Evolutionary conservation across 1,284 basidiomycete species (phyloP).

Genomic region (Neonothopanus nambi): DNA sequence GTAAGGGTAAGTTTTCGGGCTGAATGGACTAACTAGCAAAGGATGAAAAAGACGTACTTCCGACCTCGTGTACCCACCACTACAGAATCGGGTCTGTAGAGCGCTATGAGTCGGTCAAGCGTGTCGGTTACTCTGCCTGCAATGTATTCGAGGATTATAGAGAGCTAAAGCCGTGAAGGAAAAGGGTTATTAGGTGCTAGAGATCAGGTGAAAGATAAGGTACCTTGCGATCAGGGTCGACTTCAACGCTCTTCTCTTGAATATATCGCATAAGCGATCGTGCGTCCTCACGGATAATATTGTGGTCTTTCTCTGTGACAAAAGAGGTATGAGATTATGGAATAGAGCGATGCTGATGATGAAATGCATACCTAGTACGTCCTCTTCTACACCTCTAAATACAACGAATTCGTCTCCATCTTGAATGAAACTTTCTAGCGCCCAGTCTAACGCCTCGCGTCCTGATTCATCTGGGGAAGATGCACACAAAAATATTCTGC

Average conservation of each 20-base stretch:
- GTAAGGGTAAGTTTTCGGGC: not conserved
- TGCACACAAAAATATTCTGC: conserved; percentile 82
- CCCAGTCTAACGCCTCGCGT: conserved; percentile 84
- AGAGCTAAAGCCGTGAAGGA: conserved; percentile 53
- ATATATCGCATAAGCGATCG: conserved; percentile 80
- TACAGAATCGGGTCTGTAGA: conserved; percentile 94
- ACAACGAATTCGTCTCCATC: conserved; percentile 96
- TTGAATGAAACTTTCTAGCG: conserved; percentile 82
- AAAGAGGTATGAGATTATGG: not conserved
- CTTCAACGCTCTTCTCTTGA: conserved; percentile 80
- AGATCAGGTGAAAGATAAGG: conserved; percentile 24
- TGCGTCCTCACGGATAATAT: conserved; percentile 86
- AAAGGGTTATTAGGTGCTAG: conserved; percentile 3
- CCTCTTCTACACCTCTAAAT: conserved; percentile 86
- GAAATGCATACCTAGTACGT: conserved; percentile 65
- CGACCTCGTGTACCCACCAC: conserved; percentile 91
- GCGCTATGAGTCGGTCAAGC: conserved; percentile 89
- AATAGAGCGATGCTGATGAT: not conserved
- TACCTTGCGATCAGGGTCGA: conserved; percentile 75
- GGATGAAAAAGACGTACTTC: conserved; percentile 34
- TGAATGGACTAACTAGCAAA: not conserved
- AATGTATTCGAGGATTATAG: conserved; percentile 92
- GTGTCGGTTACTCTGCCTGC: conserved; percentile 89
- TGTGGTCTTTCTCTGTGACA: conserved; percentile 70
- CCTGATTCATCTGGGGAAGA: conserved; percentile 89